Conservation (phyloP, 1,284 basidiomycete species). For the Cryptococcus sp. region DNA sequence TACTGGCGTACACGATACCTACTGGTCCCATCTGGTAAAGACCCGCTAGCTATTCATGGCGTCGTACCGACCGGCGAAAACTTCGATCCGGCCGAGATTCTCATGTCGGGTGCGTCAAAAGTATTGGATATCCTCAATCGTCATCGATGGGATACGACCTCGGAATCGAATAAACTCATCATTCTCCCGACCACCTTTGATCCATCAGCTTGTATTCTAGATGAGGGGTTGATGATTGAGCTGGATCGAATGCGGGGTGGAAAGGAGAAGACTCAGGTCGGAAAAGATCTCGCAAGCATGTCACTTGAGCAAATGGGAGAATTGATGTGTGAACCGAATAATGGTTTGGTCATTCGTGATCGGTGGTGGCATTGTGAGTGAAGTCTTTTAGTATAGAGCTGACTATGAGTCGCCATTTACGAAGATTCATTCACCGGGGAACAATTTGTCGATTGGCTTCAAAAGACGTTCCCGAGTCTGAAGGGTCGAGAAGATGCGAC, state of each 20-base stretch:
- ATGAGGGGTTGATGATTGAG: slow-evolving; percentile 69
- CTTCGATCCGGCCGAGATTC: slow-evolving; percentile 79
- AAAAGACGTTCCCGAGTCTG: slow-evolving; percentile 78
- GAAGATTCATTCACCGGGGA: slow-evolving; percentile 73
- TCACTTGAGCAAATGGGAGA: slow-evolving; percentile 36
- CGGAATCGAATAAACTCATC: slow-evolving; percentile 54
- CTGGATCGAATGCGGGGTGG: slow-evolving; percentile 61
- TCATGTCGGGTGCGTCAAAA: slow-evolving; percentile 84
- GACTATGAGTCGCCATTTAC: slow-evolving; percentile 16
- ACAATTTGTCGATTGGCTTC: slow-evolving; percentile 81
- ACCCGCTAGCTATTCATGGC: slow-evolving; percentile 51
- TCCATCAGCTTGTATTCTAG: slow-evolving; percentile 70
- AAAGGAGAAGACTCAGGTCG: slow-evolving; percentile 29
- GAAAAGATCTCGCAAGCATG: slow-evolving; percentile 37
- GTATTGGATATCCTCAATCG: slow-evolving; percentile 82
- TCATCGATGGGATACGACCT: slow-evolving; percentile 69
- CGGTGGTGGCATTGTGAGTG: slow-evolving; percentile 43
- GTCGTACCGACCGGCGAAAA: slow-evolving; percentile 59
- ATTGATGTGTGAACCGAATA: slow-evolving; percentile 43
- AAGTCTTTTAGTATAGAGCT: neutral
- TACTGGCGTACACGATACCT: slow-evolving; percentile 97
- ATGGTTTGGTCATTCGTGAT: slow-evolving; percentile 42
- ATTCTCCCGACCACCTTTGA: slow-evolving; percentile 76
- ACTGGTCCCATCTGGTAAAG: slow-evolving; percentile 75
- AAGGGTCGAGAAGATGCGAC: slow-evolving; percentile 69